Percentiles rank a stretch among this genome's conserved stretches.
These are phyloP conservation scores for Corynascus novoguineensis DNA, from an alignment of 495 filamentous ascomycete species.

Conservation along the genomic window DNA sequence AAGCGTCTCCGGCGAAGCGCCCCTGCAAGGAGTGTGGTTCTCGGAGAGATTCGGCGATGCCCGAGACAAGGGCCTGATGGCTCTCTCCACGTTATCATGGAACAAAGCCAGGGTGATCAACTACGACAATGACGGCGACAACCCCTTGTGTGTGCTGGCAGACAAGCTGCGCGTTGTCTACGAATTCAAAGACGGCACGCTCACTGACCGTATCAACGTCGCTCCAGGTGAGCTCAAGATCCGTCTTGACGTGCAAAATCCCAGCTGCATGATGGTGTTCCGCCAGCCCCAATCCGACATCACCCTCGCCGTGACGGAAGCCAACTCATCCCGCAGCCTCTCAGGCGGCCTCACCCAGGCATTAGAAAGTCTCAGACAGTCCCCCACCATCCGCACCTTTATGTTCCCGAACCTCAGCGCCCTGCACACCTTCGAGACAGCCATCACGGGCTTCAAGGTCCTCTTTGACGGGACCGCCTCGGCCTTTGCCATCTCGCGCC, in stretches of 20 bases:
- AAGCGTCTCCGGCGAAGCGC: conserved; percentile 54
- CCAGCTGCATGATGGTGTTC: conserved; percentile 57
- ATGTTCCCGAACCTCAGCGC: conserved; percentile 51
- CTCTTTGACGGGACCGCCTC: conserved; percentile 68
- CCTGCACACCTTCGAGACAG: conserved; percentile 68
- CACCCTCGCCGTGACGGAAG: conserved; percentile 63
- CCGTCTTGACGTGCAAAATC: conserved; percentile 52
- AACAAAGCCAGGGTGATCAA: conserved; percentile 52
- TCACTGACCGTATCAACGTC: conserved; percentile 71
- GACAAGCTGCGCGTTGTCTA: conserved; percentile 63
- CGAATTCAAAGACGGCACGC: conserved; percentile 60
- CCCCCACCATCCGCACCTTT: conserved; percentile 49
- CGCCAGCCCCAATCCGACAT: conserved; percentile 62
- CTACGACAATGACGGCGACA: conserved; percentile 40
- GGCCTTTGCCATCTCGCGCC: conserved; percentile 74
- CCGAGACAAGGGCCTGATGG: conserved; percentile 36
- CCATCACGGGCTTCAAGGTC: conserved; percentile 71
- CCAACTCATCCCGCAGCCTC: conserved; percentile 52
- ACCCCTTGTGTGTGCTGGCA: conserved; percentile 58
- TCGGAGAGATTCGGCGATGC: conserved; percentile 48
- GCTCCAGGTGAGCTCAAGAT: conserved; percentile 68
- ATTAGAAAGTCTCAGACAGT: conserved; percentile 37
- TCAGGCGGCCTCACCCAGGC: conserved; percentile 50
- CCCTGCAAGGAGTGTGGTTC: conserved; percentile 57
- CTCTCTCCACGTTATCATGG: conserved; percentile 44